These are phyloP conservation scores for Alternaria gaisen DNA, from an alignment of 2,329 filamentous ascomycete species.

Conservation along the genomic window DNA sequence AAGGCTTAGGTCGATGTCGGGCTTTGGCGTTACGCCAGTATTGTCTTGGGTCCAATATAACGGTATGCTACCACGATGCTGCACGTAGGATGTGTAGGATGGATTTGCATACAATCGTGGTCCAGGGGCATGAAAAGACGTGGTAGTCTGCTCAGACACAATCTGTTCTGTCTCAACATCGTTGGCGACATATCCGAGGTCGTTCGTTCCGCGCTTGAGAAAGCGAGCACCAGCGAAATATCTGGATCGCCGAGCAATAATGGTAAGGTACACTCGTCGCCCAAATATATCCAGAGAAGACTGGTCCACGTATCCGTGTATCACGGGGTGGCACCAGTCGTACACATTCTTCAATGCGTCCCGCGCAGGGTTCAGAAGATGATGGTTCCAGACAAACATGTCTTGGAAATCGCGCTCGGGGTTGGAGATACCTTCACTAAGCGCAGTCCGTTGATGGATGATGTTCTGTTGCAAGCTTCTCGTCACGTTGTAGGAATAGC, in stretches of 20 bases:
- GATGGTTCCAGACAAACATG: slow-evolving; percentile 99
- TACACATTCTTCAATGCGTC: slow-evolving; percentile 78
- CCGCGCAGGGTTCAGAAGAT: slow-evolving; percentile 80
- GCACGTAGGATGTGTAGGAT: slow-evolving; percentile 93
- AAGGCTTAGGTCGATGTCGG: slow-evolving; percentile 94
- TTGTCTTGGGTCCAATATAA: slow-evolving; percentile 98
- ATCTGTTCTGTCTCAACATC: slow-evolving; percentile 99
- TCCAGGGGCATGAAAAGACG: slow-evolving; percentile 92
- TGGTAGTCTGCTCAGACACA: slow-evolving; percentile 91
- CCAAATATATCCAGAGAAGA: slow-evolving; percentile 79
- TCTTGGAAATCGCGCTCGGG: slow-evolving; percentile 77
- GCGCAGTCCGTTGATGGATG: slow-evolving; percentile 75
- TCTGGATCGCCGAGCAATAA: slow-evolving; percentile 90
- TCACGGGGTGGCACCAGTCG: slow-evolving; percentile 95
- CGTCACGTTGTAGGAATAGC: slow-evolving; percentile 97
- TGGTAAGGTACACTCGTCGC: slow-evolving; percentile 86
- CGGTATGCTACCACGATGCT: slow-evolving; percentile 95
- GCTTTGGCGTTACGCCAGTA: slow-evolving; percentile 93
- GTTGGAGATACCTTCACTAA: slow-evolving; percentile 70
- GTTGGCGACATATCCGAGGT: slow-evolving; percentile 94
- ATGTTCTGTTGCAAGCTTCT: slow-evolving; percentile 93
- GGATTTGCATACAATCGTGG: slow-evolving; percentile 86
- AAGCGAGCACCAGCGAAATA: slow-evolving; percentile 95
- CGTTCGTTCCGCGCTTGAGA: slow-evolving; percentile 92
- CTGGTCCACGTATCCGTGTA: slow-evolving; percentile 96